Evolutionary conservation across 2,329 filamentous ascomycete genomes (phyloP).

Genomic region (Epicoccum sorghinum): DNA sequence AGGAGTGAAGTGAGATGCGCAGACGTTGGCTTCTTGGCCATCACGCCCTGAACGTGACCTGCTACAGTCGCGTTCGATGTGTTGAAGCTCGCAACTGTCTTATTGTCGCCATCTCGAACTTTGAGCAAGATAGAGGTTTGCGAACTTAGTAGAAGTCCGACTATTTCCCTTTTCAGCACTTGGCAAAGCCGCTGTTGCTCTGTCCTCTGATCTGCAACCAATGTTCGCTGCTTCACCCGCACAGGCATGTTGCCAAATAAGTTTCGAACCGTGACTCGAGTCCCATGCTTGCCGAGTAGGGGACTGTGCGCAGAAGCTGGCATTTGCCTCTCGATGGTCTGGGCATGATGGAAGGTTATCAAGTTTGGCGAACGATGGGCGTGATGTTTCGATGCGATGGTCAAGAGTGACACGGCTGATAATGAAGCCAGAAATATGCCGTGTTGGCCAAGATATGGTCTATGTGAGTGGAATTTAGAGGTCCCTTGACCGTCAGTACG

Average conservation of each 20-base stretch:
- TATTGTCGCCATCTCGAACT: constrained; percentile 60
- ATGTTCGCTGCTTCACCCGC: constrained; percentile 77
- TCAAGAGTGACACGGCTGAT: constrained; percentile 75
- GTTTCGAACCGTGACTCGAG: constrained; percentile 75
- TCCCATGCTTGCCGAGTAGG: constrained; percentile 68
- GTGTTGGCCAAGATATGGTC: constrained; percentile 66
- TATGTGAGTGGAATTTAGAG: constrained; percentile 65
- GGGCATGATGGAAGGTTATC: constrained; percentile 73
- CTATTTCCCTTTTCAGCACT: constrained; percentile 62
- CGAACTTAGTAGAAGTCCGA: constrained; percentile 75
- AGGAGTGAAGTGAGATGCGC: constrained; percentile 29
- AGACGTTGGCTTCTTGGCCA: constrained; percentile 18
- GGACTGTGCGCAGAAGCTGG: constrained; percentile 66
- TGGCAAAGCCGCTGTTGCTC: constrained; percentile 70
- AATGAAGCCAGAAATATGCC: constrained; percentile 81
- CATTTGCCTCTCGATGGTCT: constrained; percentile 66
- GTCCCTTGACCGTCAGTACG: constrained; percentile 64
- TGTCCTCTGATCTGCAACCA: constrained; percentile 56
- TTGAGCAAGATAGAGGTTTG: constrained; percentile 61
- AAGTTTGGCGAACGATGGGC: constrained; percentile 66
- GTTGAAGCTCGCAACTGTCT: constrained; percentile 44
- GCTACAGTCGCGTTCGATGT: constrained; percentile 3
- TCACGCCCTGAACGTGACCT: background rate
- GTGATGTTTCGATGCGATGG: constrained; percentile 73
- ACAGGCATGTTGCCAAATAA: constrained; percentile 92